phyloP scores from a whole-genome alignment of 805 yeast genomes.

The Barnettozyma pratensis region DNA sequence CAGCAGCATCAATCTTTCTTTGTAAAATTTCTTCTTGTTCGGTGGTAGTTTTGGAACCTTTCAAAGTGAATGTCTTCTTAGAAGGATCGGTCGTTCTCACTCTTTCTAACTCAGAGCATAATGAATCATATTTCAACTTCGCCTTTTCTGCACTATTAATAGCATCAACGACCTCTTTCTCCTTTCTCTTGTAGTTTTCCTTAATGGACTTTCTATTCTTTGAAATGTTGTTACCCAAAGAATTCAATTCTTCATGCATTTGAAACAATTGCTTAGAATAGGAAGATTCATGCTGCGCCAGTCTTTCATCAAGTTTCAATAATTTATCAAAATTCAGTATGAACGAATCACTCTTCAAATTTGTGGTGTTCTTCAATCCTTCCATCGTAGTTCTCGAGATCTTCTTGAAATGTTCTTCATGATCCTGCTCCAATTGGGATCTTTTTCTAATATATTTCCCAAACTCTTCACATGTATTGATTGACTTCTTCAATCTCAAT shows the following conservation, averaged over 20 bases:
- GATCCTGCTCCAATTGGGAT: conserved; percentile 73
- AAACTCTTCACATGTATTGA: conserved; percentile 81
- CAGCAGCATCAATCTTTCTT: conserved; percentile 77
- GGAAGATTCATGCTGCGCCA: conserved; percentile 65
- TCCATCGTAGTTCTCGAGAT: conserved; percentile 53
- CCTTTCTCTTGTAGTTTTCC: conserved; percentile 77
- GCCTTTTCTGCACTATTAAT: conserved; percentile 87
- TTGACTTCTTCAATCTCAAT: conserved; percentile 69
- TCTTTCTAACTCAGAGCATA: conserved; percentile 84
- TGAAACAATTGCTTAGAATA: conserved; percentile 74
- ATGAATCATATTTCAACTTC: conserved; percentile 63
- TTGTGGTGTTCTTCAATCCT: conserved; percentile 37
- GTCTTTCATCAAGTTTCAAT: conserved; percentile 71
- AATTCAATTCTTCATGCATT: conserved; percentile 79
- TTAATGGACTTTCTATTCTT: conserved; percentile 71
- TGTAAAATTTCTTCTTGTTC: conserved; percentile 87
- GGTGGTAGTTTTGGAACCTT: conserved; percentile 69
- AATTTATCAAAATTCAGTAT: conserved; percentile 60
- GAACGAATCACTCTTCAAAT: conserved; percentile 61
- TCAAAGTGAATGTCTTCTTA: conserved; percentile 76
- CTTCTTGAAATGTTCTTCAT: conserved; percentile 68
- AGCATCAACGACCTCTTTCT: conserved; percentile 80
- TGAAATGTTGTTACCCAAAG: conserved; percentile 65
- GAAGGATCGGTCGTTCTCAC: conserved; percentile 77
- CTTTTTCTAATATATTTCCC: conserved; percentile 73